Base-by-base conservation (phyloP, 176 grass and related monocot genomes). In the Pontederia crassipes region DNA sequence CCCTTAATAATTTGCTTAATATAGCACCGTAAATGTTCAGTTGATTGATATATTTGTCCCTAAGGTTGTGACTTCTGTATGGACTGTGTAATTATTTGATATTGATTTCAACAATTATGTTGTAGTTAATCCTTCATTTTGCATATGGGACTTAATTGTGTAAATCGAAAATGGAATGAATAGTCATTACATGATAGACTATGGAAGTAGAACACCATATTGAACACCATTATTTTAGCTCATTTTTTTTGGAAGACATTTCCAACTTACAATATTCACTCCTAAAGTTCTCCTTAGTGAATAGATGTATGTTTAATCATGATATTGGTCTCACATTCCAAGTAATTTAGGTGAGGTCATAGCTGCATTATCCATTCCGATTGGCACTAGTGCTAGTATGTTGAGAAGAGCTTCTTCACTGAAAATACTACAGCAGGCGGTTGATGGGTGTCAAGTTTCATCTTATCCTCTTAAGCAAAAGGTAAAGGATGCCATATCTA, bases 361-460 rank as follows among this genome's bases (percentile, higher is more conserved):
- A 75, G 92, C 87, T 58, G 80, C 84, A 17, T 56, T 97, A 28
- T 97, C 84, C 67, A 83, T 97, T 70, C 92, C 92, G 67, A 79
- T 97, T 70, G 81, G 78, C 67, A 75, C 78, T 61, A 76, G 81
- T 28, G 65, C 80, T 64, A 70, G 78, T 74, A 84, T 64, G 52
- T 71, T 97, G 73, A 97, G 91, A 80, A 76, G 79, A 57, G 92
- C 87, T 79, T 67, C 87, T 85, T 97, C 92, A 68, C 82, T 97
- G 61, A 91, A 85, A 74, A 78, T 80, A 57, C 60, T 91, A 52
- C 84, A 85, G 71, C 87, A 91, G 67, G 67, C 70, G 70, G 63
- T 75, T 76, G 87, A 91, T 4, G 26, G 82, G 62, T 69, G 73
- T 53, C 76, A 68, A 52, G 75, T 90, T 49, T 54, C 77, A 57